Evolutionary conservation across 2,329 filamentous ascomycete species (phyloP).

Genomic region (Colletotrichum melonis): DNA sequence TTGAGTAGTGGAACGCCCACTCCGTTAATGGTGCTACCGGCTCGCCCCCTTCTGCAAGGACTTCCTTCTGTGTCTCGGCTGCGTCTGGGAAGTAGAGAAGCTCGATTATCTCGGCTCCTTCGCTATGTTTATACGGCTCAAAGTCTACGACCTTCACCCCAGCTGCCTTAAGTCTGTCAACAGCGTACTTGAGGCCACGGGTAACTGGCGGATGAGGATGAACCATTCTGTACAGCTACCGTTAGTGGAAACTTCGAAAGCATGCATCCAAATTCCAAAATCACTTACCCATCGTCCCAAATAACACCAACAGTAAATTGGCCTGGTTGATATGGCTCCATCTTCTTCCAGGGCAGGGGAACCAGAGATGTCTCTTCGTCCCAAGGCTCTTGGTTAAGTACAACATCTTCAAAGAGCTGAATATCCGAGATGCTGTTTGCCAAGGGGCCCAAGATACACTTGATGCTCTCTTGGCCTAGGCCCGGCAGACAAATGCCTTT

Average conservation of each 20-base stretch:
- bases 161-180: conserved; percentile 34
- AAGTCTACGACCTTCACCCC: conserved; percentile 41
- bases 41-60: conserved; percentile 40
- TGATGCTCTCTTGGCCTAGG: conserved; percentile 50
- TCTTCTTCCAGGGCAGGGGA: conserved; percentile 53
- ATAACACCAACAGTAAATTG: conserved; percentile 38
- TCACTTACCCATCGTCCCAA: conserved; percentile 39
- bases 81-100: conserved; percentile 42
- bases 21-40: conserved; percentile 43
- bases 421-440: conserved; percentile 46
- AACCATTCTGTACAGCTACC: conserved; percentile 19
- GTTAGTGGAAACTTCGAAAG: neutral
- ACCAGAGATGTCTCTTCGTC: conserved; percentile 51
- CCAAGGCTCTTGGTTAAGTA: conserved; percentile 54
- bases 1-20: conserved; percentile 38
- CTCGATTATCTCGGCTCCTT: conserved; percentile 38
- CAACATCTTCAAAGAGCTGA: conserved; percentile 49
- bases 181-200: conserved; percentile 35
- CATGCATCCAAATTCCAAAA: no score
- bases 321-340: conserved; percentile 22
- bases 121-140: conserved; percentile 38
- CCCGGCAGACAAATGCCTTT: conserved; percentile 43
- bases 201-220: conserved; percentile 41
- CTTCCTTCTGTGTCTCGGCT: conserved; percentile 31
- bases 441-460: conserved; percentile 38